These are phyloP conservation scores for Acanthamoeba lugdunensis DNA, from an alignment of 208 protist species.

Conservation along the genomic window DNA sequence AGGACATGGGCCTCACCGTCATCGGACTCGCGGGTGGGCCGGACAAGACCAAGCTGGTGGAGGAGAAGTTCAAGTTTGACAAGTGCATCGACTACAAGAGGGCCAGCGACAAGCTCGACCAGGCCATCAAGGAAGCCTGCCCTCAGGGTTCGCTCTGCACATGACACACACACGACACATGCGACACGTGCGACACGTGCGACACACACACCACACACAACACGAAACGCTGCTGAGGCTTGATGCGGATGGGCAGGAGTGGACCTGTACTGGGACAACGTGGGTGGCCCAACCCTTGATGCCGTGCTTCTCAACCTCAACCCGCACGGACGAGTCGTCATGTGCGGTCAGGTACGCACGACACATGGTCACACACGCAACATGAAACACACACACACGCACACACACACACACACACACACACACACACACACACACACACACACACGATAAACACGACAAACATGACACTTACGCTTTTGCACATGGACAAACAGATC, in stretches of 20 bases:
- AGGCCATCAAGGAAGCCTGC: constrained; percentile 70
- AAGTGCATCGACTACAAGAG: constrained; percentile 82
- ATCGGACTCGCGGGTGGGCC: constrained; percentile 73
- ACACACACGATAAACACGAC: too few species aligned
- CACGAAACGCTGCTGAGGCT: too few species aligned
- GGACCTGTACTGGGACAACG: constrained; percentile 87
- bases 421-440: too few species aligned
- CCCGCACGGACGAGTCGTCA: constrained; percentile 11
- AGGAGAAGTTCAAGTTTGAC: constrained; percentile 79
- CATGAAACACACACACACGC: too few species aligned
- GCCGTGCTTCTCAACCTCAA: constrained; percentile 64
- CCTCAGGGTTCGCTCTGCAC: constrained; percentile 75
- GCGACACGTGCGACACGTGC: too few species aligned
- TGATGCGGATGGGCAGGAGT: too few species aligned
- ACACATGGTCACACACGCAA: too few species aligned
- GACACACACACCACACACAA: too few species aligned
- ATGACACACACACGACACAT: too few species aligned
- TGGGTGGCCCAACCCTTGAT: constrained; percentile 78
- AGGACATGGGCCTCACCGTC: constrained; percentile 74
- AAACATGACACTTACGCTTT: background rate
- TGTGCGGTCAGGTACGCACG: constrained; percentile 77
- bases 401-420: too few species aligned
- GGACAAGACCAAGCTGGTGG: constrained; percentile 78
- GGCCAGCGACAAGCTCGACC: constrained; percentile 3
- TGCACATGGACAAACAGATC: background rate